Evolutionary conservation across 257 asterid genomes (phyloP).

Genomic region (Misopates orontium): DNA sequence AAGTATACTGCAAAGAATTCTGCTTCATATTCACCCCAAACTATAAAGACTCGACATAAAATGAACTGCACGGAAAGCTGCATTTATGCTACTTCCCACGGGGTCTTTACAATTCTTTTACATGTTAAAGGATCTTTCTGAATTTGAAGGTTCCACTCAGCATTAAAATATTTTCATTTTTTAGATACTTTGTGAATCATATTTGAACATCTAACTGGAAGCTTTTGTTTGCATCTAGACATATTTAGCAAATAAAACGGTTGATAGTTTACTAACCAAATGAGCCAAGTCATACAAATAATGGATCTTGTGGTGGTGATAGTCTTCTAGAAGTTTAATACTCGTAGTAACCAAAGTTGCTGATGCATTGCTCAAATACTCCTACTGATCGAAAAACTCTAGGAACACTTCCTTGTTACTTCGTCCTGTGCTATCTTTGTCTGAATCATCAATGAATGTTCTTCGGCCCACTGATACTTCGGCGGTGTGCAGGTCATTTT

Average conservation of each 20-base stretch:
- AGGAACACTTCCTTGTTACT: no score
- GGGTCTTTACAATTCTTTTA: no score
- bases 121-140: no score
- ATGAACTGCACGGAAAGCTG: neutral
- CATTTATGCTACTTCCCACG: neutral
- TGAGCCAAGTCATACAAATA: no score
- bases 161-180: no score
- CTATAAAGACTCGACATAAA: neutral
- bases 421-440: neutral
- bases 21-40: neutral
- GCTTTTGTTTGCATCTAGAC: no score
- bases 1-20: neutral
- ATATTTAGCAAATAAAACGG: no score
- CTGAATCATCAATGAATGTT: neutral
- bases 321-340: no score
- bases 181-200: no score
- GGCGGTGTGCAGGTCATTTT: slow-evolving; percentile 47
- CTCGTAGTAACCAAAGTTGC: neutral
- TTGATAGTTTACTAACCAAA: no score
- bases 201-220: no score
- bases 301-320: neutral
- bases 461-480: neutral
- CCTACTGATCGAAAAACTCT: neutral
- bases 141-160: no score
- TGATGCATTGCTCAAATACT: neutral